A percentile compares a stretch with the other conserved stretches of the same genome.
Evolutionary conservation across 257 asterid genomes (phyloP).

Genomic region (Agastache rugosa): DNA sequence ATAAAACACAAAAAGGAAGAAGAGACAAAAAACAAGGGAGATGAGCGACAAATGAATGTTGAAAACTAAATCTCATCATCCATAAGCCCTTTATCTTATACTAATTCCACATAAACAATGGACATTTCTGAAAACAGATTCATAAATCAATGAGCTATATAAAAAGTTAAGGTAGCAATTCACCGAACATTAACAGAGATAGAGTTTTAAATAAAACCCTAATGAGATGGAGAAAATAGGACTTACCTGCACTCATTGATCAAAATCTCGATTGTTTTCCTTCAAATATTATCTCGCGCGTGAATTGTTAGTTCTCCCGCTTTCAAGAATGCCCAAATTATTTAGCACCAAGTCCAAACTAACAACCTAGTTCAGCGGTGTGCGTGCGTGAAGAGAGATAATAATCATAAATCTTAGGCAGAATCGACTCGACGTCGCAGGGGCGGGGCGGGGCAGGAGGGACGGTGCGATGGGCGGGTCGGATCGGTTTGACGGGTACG

Average conservation of each 20-base stretch:
- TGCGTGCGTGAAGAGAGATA: too few species aligned
- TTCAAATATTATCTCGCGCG: background rate
- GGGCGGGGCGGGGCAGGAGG: too few species aligned
- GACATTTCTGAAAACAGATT: background rate
- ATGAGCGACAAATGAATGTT: background rate
- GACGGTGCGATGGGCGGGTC: too few species aligned
- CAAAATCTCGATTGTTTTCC: conserved; percentile 13
- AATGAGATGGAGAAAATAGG: too few species aligned
- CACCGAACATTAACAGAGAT: background rate
- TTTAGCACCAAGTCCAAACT: too few species aligned
- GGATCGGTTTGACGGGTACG: too few species aligned
- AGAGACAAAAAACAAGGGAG: background rate
- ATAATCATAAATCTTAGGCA: too few species aligned
- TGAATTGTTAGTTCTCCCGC: background rate
- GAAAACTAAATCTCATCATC: background rate
- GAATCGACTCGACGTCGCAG: too few species aligned
- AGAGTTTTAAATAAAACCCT: background rate
- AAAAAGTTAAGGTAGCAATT: background rate
- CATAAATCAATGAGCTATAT: background rate
- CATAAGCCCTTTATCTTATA: background rate
- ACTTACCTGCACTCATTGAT: conserved; percentile 65
- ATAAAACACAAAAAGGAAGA: background rate
- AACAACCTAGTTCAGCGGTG: too few species aligned
- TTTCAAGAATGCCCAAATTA: background rate
- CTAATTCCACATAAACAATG: background rate